Evolutionary conservation across 1,139 yeast genomes (phyloP).

Genomic region (Lodderomyces oxycetoniae): DNA sequence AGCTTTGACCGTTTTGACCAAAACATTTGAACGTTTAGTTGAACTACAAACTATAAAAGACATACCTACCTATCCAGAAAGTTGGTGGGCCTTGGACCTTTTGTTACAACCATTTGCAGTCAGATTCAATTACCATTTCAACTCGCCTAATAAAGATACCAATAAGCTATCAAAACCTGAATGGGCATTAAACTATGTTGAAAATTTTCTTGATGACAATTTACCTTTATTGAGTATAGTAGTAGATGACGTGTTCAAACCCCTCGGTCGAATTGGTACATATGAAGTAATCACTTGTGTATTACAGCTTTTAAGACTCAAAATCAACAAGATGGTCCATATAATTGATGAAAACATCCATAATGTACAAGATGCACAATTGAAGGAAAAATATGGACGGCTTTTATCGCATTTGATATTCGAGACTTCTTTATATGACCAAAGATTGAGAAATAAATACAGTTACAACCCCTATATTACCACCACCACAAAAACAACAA

Average conservation of each 20-base stretch:
- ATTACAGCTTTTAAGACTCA: conserved; percentile 47
- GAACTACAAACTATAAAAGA: conserved; percentile 33
- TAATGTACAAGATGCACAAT: background rate
- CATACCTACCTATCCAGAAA: conserved; percentile 35
- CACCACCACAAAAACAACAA: conserved; percentile 16
- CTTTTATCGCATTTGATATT: conserved; percentile 57
- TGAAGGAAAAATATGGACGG: conserved; percentile 38
- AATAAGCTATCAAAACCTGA: conserved; percentile 75
- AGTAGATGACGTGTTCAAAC: conserved; percentile 29
- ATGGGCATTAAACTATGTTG: conserved; percentile 61
- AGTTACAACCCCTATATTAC: conserved; percentile 50
- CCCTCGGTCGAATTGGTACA: conserved; percentile 25
- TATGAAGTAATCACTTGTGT: conserved; percentile 55
- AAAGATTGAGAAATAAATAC: conserved; percentile 46
- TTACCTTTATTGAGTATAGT: conserved; percentile 30
- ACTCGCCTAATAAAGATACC: conserved; percentile 50
- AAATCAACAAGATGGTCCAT: conserved; percentile 31
- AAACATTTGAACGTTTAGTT: conserved; percentile 21
- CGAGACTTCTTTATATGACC: conserved; percentile 60
- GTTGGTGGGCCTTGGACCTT: conserved; percentile 57
- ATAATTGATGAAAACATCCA: conserved; percentile 26
- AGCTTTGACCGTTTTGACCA: conserved; percentile 12
- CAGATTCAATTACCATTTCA: conserved; percentile 75
- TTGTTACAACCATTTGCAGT: conserved; percentile 53
- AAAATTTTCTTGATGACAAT: conserved; percentile 47